Percentiles rank a stretch among this genome's conserved stretches.
Conservation (phyloP, 106 monocot species). For the Dendrobium catenatum region DNA sequence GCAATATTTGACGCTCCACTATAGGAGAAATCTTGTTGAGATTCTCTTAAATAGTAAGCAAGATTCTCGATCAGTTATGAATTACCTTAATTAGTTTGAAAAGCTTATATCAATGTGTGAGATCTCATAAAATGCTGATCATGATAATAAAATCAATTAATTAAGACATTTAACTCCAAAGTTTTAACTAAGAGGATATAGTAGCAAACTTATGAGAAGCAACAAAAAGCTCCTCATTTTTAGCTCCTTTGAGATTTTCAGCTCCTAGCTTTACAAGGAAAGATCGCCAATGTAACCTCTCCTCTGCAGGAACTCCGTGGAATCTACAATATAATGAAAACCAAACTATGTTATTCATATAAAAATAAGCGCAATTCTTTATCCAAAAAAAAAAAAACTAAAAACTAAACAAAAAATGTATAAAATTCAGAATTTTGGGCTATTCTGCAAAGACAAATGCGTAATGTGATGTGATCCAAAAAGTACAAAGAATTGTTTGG, state of each 20-base stretch:
- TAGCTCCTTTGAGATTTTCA: conserved; percentile 91
- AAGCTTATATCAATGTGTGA: no score
- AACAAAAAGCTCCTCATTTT: conserved; percentile 92
- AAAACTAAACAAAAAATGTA: neutral
- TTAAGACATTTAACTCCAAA: neutral
- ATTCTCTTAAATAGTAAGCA: no score
- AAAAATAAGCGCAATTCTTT: neutral
- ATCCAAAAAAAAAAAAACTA: neutral
- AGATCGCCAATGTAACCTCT: conserved; percentile 90
- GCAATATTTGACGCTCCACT: no score
- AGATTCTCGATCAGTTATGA: no score
- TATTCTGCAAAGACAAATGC: neutral
- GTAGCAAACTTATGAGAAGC: conserved; percentile 90
- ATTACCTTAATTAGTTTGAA: no score
- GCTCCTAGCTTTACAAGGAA: conserved; percentile 89
- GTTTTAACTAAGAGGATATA: neutral
- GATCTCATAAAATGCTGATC: neutral
- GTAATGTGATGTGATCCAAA: neutral
- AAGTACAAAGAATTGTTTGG: neutral
- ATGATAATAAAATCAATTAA: neutral
- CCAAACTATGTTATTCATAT: neutral
- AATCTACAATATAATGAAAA: conserved; percentile 40
- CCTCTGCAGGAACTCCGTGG: conserved; percentile 95
- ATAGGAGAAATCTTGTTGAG: no score
- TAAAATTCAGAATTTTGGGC: neutral